Percentiles rank a stretch among this genome's conserved stretches.
Conservation (phyloP, 2,329 filamentous ascomycete species). For the Colletotrichum zoysiae region DNA sequence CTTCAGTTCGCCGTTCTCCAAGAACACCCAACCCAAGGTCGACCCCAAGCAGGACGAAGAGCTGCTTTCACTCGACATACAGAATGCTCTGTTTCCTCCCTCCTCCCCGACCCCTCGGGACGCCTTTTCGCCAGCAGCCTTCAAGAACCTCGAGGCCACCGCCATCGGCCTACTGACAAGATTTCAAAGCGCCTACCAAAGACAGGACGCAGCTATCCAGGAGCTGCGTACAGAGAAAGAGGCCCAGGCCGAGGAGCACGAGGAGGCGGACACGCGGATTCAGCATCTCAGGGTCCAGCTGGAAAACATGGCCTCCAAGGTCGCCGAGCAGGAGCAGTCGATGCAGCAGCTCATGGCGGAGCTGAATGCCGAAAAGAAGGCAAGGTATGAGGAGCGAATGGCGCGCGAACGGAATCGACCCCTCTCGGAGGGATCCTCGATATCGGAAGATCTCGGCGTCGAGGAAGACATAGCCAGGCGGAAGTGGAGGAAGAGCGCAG, state of each 20-base stretch:
- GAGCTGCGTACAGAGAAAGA: constrained; percentile 68
- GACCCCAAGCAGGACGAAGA: constrained; percentile 59
- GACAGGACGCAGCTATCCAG: constrained; percentile 62
- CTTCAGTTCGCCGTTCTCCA: constrained; percentile 58
- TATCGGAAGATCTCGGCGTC: constrained; percentile 66
- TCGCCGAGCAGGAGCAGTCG: constrained; percentile 65
- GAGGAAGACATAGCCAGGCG: constrained; percentile 62
- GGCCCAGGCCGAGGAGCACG: constrained; percentile 66
- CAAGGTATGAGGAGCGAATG: constrained; percentile 55
- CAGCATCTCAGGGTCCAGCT: constrained; percentile 70
- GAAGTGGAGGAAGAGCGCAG: constrained; percentile 55
- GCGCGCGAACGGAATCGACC: constrained; percentile 46
- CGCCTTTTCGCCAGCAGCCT: constrained; percentile 69
- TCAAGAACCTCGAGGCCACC: constrained; percentile 71
- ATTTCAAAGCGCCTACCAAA: constrained; percentile 71
- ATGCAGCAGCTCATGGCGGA: constrained; percentile 65
- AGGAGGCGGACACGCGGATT: constrained; percentile 65
- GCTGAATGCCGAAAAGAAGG: constrained; percentile 64
- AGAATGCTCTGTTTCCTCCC: constrained; percentile 65
- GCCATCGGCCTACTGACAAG: constrained; percentile 66
- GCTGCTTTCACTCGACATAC: constrained; percentile 67
- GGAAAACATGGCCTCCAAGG: constrained; percentile 68
- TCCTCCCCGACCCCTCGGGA: constrained; percentile 58
- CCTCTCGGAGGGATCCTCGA: constrained; percentile 56
- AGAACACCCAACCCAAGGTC: constrained; percentile 49